A percentile compares a stretch with the other conserved stretches of the same genome.
Conservation (phyloP, 768 basidiomycete species). For the Mycena amicta region DNA sequence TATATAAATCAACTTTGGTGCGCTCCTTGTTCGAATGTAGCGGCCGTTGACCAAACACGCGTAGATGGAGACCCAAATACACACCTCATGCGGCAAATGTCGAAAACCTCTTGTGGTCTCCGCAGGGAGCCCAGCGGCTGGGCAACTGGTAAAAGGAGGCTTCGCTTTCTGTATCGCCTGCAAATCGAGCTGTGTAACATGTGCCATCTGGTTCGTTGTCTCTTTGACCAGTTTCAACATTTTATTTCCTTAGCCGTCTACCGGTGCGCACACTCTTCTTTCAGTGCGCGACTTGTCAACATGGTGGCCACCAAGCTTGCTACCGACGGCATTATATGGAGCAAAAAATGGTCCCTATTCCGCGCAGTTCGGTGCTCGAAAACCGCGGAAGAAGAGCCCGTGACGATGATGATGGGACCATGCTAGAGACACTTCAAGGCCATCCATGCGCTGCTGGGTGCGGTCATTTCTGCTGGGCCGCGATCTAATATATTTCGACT, state of each 20-base stretch:
- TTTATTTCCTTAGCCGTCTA: constrained; percentile 55
- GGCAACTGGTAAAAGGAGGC: constrained; percentile 38
- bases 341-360: constrained; percentile 56
- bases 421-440: constrained; percentile 37
- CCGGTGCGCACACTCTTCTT: constrained; percentile 73
- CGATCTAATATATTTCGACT: neutral
- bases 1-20: constrained; percentile 59
- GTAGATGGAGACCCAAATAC: constrained; percentile 74
- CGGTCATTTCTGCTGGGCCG: constrained; percentile 80
- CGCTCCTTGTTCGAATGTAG: constrained; percentile 7
- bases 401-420: constrained; percentile 30
- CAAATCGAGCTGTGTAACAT: constrained; percentile 46
- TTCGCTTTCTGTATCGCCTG: constrained; percentile 64
- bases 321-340: constrained; percentile 68
- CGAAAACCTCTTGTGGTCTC: constrained; percentile 59
- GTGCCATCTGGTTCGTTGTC: constrained; percentile 71
- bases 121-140: constrained; percentile 33
- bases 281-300: constrained; percentile 74
- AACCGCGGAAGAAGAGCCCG: constrained; percentile 21
- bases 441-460: constrained; percentile 80
- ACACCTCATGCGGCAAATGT: constrained; percentile 71
- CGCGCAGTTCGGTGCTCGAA: constrained; percentile 26
- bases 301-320: constrained; percentile 83
- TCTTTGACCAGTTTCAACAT: neutral
- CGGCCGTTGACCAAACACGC: neutral